A percentile compares a stretch with the other conserved stretches of the same genome.
Conservation (phyloP, 2,329 filamentous ascomycete genomes). For the Waltergamsia citrina region DNA sequence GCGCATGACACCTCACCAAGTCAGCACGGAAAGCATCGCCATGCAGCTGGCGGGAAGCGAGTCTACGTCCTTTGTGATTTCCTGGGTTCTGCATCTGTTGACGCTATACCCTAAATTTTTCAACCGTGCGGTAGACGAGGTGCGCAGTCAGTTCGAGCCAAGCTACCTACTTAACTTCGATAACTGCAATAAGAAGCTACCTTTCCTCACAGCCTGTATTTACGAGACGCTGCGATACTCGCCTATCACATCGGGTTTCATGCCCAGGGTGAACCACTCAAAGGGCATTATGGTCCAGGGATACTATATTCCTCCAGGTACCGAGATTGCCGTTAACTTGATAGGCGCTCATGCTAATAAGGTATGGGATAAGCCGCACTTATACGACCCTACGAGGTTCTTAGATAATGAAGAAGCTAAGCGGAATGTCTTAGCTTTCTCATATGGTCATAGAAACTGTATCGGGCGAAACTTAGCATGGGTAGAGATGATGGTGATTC, state of each 20-base stretch:
- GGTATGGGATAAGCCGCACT: conserved; percentile 4
- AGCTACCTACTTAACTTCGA: conserved; percentile 2
- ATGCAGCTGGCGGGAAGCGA: conserved; percentile 5
- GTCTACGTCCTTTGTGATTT: conserved; percentile 4
- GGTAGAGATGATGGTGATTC: conserved; percentile 4
- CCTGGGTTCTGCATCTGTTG: conserved; percentile 4
- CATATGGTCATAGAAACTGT: conserved; percentile 5
- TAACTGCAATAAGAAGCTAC: not conserved
- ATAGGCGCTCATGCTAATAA: conserved; percentile 1
- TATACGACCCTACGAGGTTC: conserved; percentile 3
- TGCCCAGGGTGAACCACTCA: conserved; percentile 2
- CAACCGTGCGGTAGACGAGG: conserved; percentile 1
- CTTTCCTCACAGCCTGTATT: conserved; percentile 3
- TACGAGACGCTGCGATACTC: conserved; percentile 5
- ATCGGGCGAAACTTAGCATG: conserved; percentile 4
- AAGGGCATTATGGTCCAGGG: conserved; percentile 2
- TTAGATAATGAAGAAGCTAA: conserved; percentile 3
- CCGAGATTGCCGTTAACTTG: conserved; percentile 4
- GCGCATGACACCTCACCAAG: conserved; percentile 3
- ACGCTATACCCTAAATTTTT: conserved; percentile 2
- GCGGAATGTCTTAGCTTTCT: conserved; percentile 4
- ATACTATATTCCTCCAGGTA: conserved; percentile 5
- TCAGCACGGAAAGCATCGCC: conserved; percentile 4
- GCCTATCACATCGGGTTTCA: conserved; percentile 4
- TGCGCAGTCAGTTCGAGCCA: conserved; percentile 1